Conservation (phyloP, 768 basidiomycete species). For the Hypholoma sublateritium region DNA sequence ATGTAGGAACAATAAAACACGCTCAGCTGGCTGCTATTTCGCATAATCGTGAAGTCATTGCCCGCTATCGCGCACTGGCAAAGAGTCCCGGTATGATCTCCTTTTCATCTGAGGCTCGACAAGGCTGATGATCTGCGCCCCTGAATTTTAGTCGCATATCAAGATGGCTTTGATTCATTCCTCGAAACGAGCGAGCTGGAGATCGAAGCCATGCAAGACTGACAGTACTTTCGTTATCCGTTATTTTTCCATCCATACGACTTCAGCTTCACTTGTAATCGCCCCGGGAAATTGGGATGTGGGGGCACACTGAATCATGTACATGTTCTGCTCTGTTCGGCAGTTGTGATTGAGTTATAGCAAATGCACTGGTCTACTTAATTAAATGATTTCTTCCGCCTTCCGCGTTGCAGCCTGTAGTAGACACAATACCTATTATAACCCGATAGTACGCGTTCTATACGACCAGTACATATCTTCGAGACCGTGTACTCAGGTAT, state of each 20-base stretch:
- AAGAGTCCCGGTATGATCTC: slow-evolving; percentile 41
- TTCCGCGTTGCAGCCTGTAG: too few species aligned
- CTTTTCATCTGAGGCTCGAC: background rate
- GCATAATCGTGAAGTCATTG: slow-evolving; percentile 72
- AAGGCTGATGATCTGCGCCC: background rate
- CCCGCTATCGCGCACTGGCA: slow-evolving; percentile 56
- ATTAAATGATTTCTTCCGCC: too few species aligned
- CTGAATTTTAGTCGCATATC: slow-evolving; percentile 50
- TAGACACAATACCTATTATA: too few species aligned
- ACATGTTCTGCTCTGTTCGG: background rate
- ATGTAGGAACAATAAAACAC: slow-evolving; percentile 82
- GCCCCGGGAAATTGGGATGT: background rate
- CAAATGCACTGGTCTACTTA: too few species aligned
- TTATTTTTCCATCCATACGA: too few species aligned
- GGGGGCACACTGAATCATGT: background rate
- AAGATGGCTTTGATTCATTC: slow-evolving; percentile 60
- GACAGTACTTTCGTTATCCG: slow-evolving; percentile 9
- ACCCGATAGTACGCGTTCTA: too few species aligned
- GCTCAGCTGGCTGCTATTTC: slow-evolving; percentile 74
- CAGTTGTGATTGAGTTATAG: too few species aligned
- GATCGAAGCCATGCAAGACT: slow-evolving; percentile 70
- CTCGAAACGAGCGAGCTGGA: slow-evolving; percentile 57
- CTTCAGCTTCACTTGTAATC: background rate
- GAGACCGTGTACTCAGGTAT: background rate
- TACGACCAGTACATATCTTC: too few species aligned